phyloP scores from a whole-genome alignment of 176 grass and related monocot genomes.

The Oryza officinalis region DNA sequence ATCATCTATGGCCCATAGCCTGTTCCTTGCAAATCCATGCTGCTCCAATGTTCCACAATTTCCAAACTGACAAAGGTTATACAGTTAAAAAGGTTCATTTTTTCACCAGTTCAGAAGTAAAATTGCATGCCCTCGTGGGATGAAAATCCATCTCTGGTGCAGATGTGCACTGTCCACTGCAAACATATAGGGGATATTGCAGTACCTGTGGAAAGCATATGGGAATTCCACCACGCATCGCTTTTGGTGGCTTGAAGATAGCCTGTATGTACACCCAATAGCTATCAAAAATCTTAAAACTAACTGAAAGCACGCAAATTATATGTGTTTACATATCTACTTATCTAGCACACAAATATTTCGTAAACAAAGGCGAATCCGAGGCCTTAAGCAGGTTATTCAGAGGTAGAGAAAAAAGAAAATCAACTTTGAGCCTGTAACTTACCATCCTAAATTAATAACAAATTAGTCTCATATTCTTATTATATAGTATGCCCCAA shows the following conservation, averaged over 20 bases:
- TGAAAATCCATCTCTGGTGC: not conserved
- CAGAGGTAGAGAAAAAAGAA: not conserved
- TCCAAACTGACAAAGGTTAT: slow-evolving; percentile 42
- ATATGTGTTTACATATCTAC: not conserved
- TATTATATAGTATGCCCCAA: not conserved
- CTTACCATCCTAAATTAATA: not conserved
- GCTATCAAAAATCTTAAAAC: not conserved
- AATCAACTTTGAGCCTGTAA: not conserved
- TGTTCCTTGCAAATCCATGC: slow-evolving; percentile 97
- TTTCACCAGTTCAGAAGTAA: not conserved
- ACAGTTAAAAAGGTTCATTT: not conserved
- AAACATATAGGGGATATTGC: not conserved
- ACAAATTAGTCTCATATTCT: not conserved
- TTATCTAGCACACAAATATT: not conserved
- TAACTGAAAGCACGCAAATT: not conserved
- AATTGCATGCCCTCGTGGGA: not conserved
- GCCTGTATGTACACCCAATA: slow-evolving; percentile 24
- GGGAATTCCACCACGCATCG: slow-evolving; percentile 40
- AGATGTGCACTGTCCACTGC: not conserved
- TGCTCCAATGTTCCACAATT: slow-evolving; percentile 71
- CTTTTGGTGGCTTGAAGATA: slow-evolving; percentile 40
- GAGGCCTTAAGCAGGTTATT: not conserved
- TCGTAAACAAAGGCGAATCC: not conserved
- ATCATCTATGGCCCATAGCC: slow-evolving; percentile 69
- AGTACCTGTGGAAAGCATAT: slow-evolving; percentile 53